A percentile compares a stretch with the other conserved stretches of the same genome.
Conservation (phyloP, 805 yeast species). For the Saturnispora halmiae region DNA sequence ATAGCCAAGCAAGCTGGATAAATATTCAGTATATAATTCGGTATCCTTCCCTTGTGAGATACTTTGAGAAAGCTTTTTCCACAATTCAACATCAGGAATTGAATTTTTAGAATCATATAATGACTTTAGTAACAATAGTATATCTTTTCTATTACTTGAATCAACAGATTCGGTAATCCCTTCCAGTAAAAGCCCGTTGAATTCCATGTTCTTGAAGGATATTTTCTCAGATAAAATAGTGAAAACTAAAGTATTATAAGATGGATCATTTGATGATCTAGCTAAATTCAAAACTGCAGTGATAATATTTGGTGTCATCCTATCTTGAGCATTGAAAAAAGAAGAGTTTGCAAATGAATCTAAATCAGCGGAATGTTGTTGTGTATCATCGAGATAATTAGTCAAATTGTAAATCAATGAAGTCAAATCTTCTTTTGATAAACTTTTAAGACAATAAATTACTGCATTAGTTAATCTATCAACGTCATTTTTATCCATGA, state of each 20-base stretch:
- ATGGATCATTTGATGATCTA: conserved; percentile 54
- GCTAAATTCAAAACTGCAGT: conserved; percentile 61
- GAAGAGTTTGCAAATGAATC: conserved; percentile 12
- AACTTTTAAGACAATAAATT: conserved; percentile 55
- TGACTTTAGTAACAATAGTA: conserved; percentile 50
- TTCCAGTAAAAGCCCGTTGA: conserved; percentile 46
- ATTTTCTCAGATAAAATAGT: conserved; percentile 78
- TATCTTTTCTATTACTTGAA: conserved; percentile 55
- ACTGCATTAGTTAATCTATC: conserved; percentile 46
- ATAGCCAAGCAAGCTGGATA: conserved; percentile 4
- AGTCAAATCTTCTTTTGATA: conserved; percentile 75
- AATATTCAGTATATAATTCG: background rate
- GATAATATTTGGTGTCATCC: conserved; percentile 55
- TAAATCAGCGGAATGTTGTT: conserved; percentile 9
- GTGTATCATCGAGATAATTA: conserved; percentile 49
- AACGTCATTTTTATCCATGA: conserved; percentile 40
- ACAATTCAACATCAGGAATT: conserved; percentile 32
- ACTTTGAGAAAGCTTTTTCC: conserved; percentile 22
- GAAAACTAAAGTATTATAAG: conserved; percentile 67
- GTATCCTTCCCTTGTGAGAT: background rate
- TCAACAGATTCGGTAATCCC: conserved; percentile 60
- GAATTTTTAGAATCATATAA: conserved; percentile 41
- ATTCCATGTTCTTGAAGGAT: conserved; percentile 36
- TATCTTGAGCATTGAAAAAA: conserved; percentile 21
- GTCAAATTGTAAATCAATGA: conserved; percentile 78